A percentile compares a stretch with the other conserved stretches of the same genome.
These are phyloP conservation scores for Colletotrichum musae DNA, from an alignment of 2,329 filamentous ascomycete species.

Conservation along the genomic window DNA sequence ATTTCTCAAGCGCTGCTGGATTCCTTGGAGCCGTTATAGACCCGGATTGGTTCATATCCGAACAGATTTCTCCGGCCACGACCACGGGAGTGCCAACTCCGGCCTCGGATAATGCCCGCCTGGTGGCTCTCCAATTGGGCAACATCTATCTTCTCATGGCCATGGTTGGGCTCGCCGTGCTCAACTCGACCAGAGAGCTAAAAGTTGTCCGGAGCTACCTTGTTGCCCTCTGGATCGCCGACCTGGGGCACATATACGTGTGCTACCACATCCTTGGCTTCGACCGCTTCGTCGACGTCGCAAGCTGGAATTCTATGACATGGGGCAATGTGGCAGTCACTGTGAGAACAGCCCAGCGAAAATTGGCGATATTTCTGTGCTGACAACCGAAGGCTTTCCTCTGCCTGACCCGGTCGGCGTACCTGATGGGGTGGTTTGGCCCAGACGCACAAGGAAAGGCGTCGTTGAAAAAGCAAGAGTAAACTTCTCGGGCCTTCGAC, in stretches of 20 bases:
- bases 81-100: constrained; percentile 45
- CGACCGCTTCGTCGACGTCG: constrained; percentile 66
- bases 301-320: constrained; percentile 77
- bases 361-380: neutral
- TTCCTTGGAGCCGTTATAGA: constrained; percentile 69
- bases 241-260: constrained; percentile 77
- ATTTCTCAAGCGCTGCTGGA: constrained; percentile 67
- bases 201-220: constrained; percentile 78
- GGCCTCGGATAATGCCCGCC: constrained; percentile 61
- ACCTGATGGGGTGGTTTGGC: constrained; percentile 52
- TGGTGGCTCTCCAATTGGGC: constrained; percentile 77
- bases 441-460: constrained; percentile 42
- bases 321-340: constrained; percentile 81
- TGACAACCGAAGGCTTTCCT: constrained; percentile 46
- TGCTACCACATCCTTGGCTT: constrained; percentile 70
- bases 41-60: constrained; percentile 73
- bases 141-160: constrained; percentile 79
- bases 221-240: constrained; percentile 74
- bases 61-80: constrained; percentile 66
- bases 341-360: constrained; percentile 54
- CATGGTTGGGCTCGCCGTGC: constrained; percentile 74
- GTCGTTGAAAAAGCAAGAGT: constrained; percentile 24
- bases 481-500: neutral
- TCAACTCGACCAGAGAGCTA: constrained; percentile 75
- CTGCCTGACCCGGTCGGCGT: constrained; percentile 49